Percentiles rank a stretch among this genome's conserved stretches.
phyloP scores from a whole-genome alignment of 768 basidiomycete species.

The Hirschioporus abietinus region DNA sequence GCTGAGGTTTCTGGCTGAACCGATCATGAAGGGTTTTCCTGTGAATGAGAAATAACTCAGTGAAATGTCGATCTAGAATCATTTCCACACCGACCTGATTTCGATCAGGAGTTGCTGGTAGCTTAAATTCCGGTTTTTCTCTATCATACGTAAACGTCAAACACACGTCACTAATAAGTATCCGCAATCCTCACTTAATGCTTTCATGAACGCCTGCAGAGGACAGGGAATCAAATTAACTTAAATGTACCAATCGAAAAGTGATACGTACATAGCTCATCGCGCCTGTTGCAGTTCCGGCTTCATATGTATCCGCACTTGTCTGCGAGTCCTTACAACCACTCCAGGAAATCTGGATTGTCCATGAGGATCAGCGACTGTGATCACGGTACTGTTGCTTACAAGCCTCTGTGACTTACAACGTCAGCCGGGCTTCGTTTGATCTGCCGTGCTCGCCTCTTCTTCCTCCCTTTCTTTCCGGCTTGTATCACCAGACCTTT shows the following conservation, averaged over 20 bases:
- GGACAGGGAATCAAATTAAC: neutral
- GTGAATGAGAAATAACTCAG: neutral
- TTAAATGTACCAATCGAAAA: neutral
- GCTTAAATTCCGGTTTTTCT: constrained; percentile 48
- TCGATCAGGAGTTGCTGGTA: constrained; percentile 59
- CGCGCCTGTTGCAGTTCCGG: constrained; percentile 65
- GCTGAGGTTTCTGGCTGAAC: constrained; percentile 67
- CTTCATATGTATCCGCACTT: constrained; percentile 68
- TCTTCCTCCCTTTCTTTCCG: neutral
- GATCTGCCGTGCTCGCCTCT: neutral
- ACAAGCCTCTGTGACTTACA: neutral
- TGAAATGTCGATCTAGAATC: neutral
- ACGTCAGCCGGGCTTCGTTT: constrained; percentile 2
- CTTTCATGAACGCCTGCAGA: constrained; percentile 51
- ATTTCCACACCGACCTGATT: constrained; percentile 41
- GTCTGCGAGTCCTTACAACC: constrained; percentile 79
- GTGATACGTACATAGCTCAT: constrained; percentile 63
- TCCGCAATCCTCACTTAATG: constrained; percentile 36
- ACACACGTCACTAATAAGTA: neutral
- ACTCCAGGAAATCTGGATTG: constrained; percentile 70
- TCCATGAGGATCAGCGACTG: neutral
- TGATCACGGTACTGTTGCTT: too few relatives aligned
- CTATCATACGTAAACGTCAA: constrained; percentile 20
- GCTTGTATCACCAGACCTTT: neutral
- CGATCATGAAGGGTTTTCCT: constrained; percentile 52